Conservation (phyloP, 176 grass and related monocot species). For the Carex kokanica region DNA sequence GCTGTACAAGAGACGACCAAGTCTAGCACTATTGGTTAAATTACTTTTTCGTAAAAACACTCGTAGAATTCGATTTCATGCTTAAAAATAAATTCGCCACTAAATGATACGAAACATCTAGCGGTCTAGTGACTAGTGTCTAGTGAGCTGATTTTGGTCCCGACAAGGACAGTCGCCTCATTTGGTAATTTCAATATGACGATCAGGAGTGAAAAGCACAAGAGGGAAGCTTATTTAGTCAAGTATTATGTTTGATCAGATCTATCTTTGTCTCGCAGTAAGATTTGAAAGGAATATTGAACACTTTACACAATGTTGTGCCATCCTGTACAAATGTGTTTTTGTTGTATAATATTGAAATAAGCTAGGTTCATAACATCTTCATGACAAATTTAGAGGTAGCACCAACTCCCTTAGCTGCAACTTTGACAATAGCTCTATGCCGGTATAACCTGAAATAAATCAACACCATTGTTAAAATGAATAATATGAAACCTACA, state of each 20-base stretch:
- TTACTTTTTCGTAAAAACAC: neutral
- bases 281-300: neutral
- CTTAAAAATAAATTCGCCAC: too few species aligned
- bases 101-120: too few species aligned
- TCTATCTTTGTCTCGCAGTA: neutral
- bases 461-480: neutral
- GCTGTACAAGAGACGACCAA: too few species aligned
- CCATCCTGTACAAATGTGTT: slow-evolving; percentile 7
- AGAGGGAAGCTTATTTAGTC: neutral
- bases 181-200: too few species aligned
- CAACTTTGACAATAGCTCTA: slow-evolving; percentile 5
- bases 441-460: slow-evolving; percentile 11
- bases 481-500: neutral
- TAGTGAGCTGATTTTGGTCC: too few species aligned
- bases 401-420: neutral
- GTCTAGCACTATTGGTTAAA: neutral
- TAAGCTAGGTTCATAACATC: slow-evolving; percentile 12
- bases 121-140: too few species aligned
- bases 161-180: too few species aligned
- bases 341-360: neutral
- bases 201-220: too few species aligned
- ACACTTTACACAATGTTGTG: neutral
- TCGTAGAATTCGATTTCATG: too few species aligned
- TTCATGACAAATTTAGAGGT: slow-evolving; percentile 14
- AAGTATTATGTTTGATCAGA: slow-evolving; percentile 2